Conservation (phyloP, 257 asterid species). For the Schizonepeta tenuifolia region DNA sequence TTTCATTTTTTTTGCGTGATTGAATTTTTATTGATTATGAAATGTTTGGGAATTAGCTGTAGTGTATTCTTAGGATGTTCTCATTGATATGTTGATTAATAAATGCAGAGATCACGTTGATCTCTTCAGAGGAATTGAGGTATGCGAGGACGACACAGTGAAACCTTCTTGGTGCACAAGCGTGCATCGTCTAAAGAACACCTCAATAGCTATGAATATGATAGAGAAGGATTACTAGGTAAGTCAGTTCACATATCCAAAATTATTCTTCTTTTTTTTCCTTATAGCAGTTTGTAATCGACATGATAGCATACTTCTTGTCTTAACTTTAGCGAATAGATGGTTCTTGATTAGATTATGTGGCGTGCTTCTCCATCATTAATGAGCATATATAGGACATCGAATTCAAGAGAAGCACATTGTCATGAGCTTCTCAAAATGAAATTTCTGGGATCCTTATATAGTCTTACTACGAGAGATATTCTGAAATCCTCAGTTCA, state of each 20-base stretch:
- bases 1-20: not conserved
- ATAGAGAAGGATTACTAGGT: constrained; percentile 55
- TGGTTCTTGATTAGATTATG: constrained; percentile 9
- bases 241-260: not conserved
- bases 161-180: constrained; percentile 60
- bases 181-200: constrained; percentile 66
- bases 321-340: constrained; percentile 1
- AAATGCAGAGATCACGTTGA: constrained; percentile 34
- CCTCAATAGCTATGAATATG: constrained; percentile 48
- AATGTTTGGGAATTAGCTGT: constrained; percentile 2
- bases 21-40: not conserved
- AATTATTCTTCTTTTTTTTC: not conserved
- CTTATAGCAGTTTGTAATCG: not conserved
- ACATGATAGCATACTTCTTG: not conserved
- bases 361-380: constrained; percentile 4
- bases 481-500: not conserved
- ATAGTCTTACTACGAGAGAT: constrained; percentile 7
- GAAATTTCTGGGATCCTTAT: not conserved
- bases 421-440: constrained; percentile 5
- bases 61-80: not conserved
- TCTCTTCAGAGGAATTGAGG: constrained; percentile 32
- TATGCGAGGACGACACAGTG: constrained; percentile 58
- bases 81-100: constrained; percentile 28
- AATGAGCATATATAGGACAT: not conserved
- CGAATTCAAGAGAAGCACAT: not conserved